Evolutionary conservation across 305 asterid species (phyloP), one percentile per base, ranked within the genome.

Genomic region (Solanum hybrid): DNA sequence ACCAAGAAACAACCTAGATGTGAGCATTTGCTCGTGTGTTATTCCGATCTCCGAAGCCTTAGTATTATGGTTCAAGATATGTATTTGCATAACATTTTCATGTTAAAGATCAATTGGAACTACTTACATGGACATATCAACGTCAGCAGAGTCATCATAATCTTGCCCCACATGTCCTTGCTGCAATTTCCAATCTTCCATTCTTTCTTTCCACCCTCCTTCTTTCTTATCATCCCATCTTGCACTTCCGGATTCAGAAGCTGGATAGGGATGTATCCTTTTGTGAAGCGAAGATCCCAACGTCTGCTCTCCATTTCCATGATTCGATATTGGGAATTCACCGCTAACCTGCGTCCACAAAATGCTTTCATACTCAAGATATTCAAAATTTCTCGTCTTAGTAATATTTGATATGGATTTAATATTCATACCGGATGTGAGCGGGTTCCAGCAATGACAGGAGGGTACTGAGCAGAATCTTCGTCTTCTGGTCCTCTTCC

Each of bases 181-280:
- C 90, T 97, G 99, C 95, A 87, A 64, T 95, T 97, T 96, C 99
- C 99, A 96, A 14, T 97, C 98, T 84, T 96, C 98, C 99, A 95
- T 97, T 86, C 99, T 95, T 66, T 97, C 99, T 91, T 95, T 96
- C 99, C 99, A 96, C 85, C 96, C 96, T 92, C 93, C 90, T 66
- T 95, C 99, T 90, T 93, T 96, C 94, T 90, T 93, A 29, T 95
- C 98, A 91, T 96, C 98, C 98, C 98, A 95, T 95, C 95, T 92
- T 89, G 93, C 98, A 92, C 95, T 96, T 91, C 96, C 98, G 22
- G 95, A 92, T 90, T 96, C 99, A 5, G 93, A 86, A 88, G 80
- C 91, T 40, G 98, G 95, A 93, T 95, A 95, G 22, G 99, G 98
- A 90, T 97, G 98, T 72, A 96, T 96, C 46, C 99, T 94, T 93